Conservation (phyloP, 768 basidiomycete species). For the Calocera cornea region DNA sequence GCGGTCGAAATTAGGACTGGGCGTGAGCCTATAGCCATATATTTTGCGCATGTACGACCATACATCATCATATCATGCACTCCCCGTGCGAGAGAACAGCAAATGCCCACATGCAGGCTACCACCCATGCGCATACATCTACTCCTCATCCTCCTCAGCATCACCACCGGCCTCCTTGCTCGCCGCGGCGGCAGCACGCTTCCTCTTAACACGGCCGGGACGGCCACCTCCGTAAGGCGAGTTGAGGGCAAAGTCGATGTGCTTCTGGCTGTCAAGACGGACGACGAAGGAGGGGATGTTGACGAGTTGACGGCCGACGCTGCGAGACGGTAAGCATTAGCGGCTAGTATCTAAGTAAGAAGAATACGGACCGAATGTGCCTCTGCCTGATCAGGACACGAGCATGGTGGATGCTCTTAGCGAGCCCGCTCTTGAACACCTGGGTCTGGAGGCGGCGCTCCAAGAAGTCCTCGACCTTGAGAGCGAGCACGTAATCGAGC, state of each 20-base stretch:
- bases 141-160: slow-evolving; percentile 78
- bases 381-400: slow-evolving; percentile 95
- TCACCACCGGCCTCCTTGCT: slow-evolving; percentile 84
- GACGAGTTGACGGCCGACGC: slow-evolving; percentile 98
- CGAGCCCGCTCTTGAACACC: slow-evolving; percentile 97
- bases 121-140: background rate
- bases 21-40: slow-evolving; percentile 2
- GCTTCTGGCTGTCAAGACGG: slow-evolving; percentile 98
- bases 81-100: background rate
- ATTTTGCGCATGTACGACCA: slow-evolving; percentile 6
- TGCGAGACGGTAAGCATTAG: slow-evolving; percentile 21
- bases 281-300: slow-evolving; percentile 98
- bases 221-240: slow-evolving; percentile 94
- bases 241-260: slow-evolving; percentile 97
- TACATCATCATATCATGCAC: slow-evolving; percentile 1
- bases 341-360: background rate
- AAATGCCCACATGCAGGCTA: background rate
- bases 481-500: slow-evolving; percentile 99
- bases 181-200: slow-evolving; percentile 85
- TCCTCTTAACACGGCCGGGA: slow-evolving; percentile 94
- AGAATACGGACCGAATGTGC: slow-evolving; percentile 73
- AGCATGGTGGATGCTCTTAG: slow-evolving; percentile 97
- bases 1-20: background rate
- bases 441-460: slow-evolving; percentile 97
- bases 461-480: slow-evolving; percentile 99